phyloP scores from a whole-genome alignment of 352 stramenopile genomes.

The Elongisporangium senticosum region DNA sequence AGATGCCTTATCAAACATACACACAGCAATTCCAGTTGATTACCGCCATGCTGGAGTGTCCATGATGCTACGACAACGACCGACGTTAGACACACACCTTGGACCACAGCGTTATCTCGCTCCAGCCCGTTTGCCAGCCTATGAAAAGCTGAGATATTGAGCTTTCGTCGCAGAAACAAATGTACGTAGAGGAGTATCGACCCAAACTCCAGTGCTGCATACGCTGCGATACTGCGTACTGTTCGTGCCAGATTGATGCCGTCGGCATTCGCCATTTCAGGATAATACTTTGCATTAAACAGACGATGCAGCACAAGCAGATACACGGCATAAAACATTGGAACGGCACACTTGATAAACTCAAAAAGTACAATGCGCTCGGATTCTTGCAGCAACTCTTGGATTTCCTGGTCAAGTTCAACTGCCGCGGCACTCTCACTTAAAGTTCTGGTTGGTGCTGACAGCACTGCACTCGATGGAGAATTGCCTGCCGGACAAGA shows the following conservation, averaged over 20 bases:
- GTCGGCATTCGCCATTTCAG: neutral
- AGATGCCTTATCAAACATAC: too few species aligned
- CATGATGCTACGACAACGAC: too few species aligned
- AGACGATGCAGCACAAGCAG: slow-evolving; percentile 15
- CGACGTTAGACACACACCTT: too few species aligned
- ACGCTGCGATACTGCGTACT: neutral
- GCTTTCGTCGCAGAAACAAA: neutral
- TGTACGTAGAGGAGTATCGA: neutral
- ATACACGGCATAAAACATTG: slow-evolving; percentile 25
- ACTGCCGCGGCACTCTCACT: too few species aligned
- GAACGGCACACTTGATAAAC: slow-evolving; percentile 28
- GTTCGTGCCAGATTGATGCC: neutral
- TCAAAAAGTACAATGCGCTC: slow-evolving; percentile 9
- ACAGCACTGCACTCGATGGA: too few species aligned
- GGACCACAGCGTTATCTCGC: too few species aligned
- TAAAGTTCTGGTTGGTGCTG: too few species aligned
- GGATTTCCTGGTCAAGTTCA: neutral
- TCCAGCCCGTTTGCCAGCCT: too few species aligned
- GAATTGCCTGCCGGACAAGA: too few species aligned
- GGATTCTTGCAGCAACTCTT: neutral
- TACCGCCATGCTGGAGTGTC: too few species aligned
- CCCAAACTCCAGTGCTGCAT: neutral
- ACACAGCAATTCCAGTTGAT: too few species aligned
- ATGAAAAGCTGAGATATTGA: neutral
- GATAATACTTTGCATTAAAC: slow-evolving; percentile 21